These are phyloP conservation scores for Neurospora cerealis DNA, from an alignment of 495 filamentous ascomycete species.

Conservation along the genomic window DNA sequence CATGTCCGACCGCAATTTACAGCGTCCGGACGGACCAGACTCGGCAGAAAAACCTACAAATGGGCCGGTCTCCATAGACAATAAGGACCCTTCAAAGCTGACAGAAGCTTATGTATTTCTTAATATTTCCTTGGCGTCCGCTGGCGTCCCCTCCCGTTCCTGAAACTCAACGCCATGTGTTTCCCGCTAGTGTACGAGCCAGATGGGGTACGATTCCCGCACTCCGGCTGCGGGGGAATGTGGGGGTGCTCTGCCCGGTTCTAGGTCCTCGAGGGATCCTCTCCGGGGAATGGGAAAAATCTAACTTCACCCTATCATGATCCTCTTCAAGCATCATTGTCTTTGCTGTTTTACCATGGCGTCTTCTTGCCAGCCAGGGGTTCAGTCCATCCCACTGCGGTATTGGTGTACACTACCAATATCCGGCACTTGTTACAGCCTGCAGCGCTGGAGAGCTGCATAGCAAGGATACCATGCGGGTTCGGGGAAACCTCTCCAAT, in stretches of 20 bases:
- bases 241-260: not conserved
- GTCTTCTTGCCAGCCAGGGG: not conserved
- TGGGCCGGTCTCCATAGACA: not conserved
- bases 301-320: not conserved
- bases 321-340: not conserved
- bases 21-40: not conserved
- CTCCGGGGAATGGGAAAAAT: not conserved
- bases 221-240: not conserved
- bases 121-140: not conserved
- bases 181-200: not conserved
- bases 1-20: not conserved
- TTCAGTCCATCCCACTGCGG: not conserved
- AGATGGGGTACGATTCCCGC: not conserved
- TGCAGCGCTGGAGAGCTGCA: not conserved
- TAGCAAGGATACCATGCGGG: not conserved
- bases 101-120: not conserved
- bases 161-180: not conserved
- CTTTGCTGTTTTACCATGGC: not conserved
- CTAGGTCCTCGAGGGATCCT: not conserved
- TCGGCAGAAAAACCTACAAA: not conserved
- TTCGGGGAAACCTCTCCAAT: not conserved
- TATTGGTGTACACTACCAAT: not conserved
- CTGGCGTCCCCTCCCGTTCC: not conserved
- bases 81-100: not conserved
- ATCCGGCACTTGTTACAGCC: not conserved